phyloP scores from a whole-genome alignment of 768 basidiomycete genomes.

The Lactarius vividus region DNA sequence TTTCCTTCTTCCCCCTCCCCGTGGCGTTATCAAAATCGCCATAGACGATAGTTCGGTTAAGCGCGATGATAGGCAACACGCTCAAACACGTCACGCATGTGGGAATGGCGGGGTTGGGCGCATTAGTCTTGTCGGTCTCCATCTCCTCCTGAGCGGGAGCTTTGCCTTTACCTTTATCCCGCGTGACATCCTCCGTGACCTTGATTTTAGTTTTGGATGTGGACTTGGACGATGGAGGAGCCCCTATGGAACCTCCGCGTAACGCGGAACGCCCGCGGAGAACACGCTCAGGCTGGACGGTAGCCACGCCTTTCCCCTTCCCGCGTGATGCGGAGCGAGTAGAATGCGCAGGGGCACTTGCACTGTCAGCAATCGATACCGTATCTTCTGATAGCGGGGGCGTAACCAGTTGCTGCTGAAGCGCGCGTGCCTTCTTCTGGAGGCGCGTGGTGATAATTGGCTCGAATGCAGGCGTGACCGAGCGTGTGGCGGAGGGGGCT shows the following conservation, averaged over 20 bases:
- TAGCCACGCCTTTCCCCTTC: conserved; percentile 16
- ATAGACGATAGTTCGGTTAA: conserved; percentile 75
- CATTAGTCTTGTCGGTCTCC: conserved; percentile 24
- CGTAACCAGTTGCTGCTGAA: conserved; percentile 41
- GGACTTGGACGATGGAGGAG: conserved; percentile 6
- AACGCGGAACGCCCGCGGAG: conserved; percentile 25
- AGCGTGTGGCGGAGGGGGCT: conserved; percentile 30
- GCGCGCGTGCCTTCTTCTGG: conserved; percentile 44
- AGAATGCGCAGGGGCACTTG: conserved; percentile 30
- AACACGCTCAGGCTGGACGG: conserved; percentile 18
- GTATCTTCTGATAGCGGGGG: conserved; percentile 49
- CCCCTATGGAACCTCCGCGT: conserved; percentile 16
- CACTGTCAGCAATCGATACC: conserved; percentile 35
- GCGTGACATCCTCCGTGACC: conserved; percentile 14
- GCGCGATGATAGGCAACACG: conserved; percentile 71
- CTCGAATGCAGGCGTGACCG: conserved; percentile 37
- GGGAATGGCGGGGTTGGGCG: conserved; percentile 39
- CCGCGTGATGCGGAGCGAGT: conserved; percentile 31
- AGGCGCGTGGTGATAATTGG: conserved; percentile 60
- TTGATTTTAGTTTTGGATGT: conserved; percentile 23
- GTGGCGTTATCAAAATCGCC: conserved; percentile 56
- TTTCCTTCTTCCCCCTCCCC: conserved; percentile 37
- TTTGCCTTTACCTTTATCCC: conserved; percentile 28
- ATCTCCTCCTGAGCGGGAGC: conserved; percentile 21
- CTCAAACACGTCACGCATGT: conserved; percentile 70